A percentile compares a stretch with the other conserved stretches of the same genome.
These are phyloP conservation scores for Pichia sp. DNA, from an alignment of 1,139 yeast genomes.

Conservation along the genomic window DNA sequence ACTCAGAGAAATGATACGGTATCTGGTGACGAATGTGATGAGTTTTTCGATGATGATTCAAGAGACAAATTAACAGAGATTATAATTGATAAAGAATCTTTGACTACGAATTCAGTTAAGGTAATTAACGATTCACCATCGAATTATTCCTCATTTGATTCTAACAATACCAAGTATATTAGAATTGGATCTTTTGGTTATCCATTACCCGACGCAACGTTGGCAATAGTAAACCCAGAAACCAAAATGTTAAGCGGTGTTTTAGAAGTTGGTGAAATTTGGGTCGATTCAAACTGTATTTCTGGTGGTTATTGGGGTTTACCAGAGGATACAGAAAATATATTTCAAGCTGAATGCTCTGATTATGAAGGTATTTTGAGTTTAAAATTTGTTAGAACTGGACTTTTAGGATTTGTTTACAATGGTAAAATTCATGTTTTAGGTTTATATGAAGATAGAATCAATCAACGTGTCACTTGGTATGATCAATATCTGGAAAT, in stretches of 20 bases:
- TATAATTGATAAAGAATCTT: constrained; percentile 70
- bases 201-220: constrained; percentile 88
- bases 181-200: constrained; percentile 90
- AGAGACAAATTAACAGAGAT: constrained; percentile 53
- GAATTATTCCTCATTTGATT: constrained; percentile 36
- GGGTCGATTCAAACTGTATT: constrained; percentile 88
- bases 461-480: constrained; percentile 70
- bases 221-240: constrained; percentile 94
- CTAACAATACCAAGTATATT: constrained; percentile 41
- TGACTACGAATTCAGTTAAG: constrained; percentile 71
- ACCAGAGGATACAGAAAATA: constrained; percentile 59
- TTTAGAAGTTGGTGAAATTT: constrained; percentile 90
- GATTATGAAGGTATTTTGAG: constrained; percentile 64
- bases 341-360: constrained; percentile 75
- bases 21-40: constrained; percentile 6
- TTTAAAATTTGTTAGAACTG: constrained; percentile 82
- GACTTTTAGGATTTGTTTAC: constrained; percentile 78
- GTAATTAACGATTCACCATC: constrained; percentile 57
- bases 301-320: constrained; percentile 87
- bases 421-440: constrained; percentile 83
- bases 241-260: constrained; percentile 58
- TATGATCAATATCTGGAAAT: constrained; percentile 40
- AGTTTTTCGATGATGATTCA: constrained; percentile 17
- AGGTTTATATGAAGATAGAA: constrained; percentile 87
- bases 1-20: constrained; percentile 17